Evolutionary conservation across 768 basidiomycete genomes (phyloP), one percentile per base, ranked within the genome.

Genomic region (Termitomyces sp.): DNA sequence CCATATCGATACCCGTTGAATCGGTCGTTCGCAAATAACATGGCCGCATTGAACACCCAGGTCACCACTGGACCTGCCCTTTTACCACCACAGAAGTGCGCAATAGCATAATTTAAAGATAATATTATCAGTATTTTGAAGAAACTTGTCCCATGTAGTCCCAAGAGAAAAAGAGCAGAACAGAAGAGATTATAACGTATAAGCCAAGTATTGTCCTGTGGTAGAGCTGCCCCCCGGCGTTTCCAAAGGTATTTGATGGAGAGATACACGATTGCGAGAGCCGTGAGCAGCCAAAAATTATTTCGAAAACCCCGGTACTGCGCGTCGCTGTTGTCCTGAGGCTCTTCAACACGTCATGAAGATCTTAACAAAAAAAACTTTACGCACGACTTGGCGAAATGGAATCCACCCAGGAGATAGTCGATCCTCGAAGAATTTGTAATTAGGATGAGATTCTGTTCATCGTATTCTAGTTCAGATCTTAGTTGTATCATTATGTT

Each of bases 301-400:
- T 80, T 76, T 36, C 97, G 83, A 70, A 99, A 97, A 3, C 85
- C 80, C 23, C 88, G 88, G 66, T 94, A 98, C 73, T 98, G 97
- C 0, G 78, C 73, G 64, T 98, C 97, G 58, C 91, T 93, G 64
- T 88, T 91, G 69, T 99, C 97, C 96, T 98, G 58, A 10, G 33
- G 45, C 35, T 39, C 31, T 23, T 46, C 54, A 61, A 59, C 32
- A n/a, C 22, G 18, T 35, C 32, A 56, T 50, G n/a, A 10, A 36
- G 35, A 55, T 35, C 29, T 13, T 22, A n/a, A 49, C 52, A 52
- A 39, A 23, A 41, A 31, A n/a, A 36, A 44, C 44, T 41, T 36
- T 48, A 46, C 89, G 72, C 64, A 96, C 95, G 12, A 95, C 79
- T 66, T 76, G 68, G 29, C 91, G 84, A 36, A 86, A 89, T 59